Percentiles rank a stretch among this genome's conserved stretches.
Conservation (phyloP, 78 protist genomes). For the Guillardia theta region DNA sequence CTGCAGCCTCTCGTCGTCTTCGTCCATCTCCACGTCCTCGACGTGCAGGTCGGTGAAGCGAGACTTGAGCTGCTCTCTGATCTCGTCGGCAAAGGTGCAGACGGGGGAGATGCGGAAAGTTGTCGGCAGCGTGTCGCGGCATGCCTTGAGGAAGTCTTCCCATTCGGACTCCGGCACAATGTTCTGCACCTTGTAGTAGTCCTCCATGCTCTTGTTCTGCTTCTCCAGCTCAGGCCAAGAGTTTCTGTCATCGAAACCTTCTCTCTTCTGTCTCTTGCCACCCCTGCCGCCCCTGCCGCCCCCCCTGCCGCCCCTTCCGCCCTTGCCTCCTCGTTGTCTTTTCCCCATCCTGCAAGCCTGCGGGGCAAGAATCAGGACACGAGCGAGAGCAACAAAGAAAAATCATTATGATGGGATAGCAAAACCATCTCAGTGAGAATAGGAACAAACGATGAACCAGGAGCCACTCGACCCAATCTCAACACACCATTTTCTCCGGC, state of each 20-base stretch:
- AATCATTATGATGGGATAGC: no score
- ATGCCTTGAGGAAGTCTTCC: background rate
- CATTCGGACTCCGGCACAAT: background rate
- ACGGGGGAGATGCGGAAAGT: background rate
- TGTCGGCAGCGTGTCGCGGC: background rate
- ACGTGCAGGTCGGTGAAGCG: background rate
- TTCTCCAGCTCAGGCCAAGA: background rate
- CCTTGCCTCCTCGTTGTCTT: background rate
- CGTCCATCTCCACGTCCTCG: background rate
- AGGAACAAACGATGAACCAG: no score
- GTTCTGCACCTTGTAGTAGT: conserved; percentile 6
- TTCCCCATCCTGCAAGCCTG: no score
- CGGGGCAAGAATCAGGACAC: no score
- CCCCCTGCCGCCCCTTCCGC: background rate
- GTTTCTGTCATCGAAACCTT: background rate
- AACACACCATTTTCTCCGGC: no score
- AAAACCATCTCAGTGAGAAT: no score
- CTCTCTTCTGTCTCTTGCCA: no score
- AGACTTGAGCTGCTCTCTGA: background rate
- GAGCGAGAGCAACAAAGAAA: no score
- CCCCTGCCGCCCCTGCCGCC: background rate
- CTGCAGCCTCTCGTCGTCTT: background rate
- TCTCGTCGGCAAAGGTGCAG: background rate
- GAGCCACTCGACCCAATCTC: no score
- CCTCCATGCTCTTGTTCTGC: background rate